Conservation (phyloP, 306 rosid genomes). For the Dalbergia cultrata region DNA sequence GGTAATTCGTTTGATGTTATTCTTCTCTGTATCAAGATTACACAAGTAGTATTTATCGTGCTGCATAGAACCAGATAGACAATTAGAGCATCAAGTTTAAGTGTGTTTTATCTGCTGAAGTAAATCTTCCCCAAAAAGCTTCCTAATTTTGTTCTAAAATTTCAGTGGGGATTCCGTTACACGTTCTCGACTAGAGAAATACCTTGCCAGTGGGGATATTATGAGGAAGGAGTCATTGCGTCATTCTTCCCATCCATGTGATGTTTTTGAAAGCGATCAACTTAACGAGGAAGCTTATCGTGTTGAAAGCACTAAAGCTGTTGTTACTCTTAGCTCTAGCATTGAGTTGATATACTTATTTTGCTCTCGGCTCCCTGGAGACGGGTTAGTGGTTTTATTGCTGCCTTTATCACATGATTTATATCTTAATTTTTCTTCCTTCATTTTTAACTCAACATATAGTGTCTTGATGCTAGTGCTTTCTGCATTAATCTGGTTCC, state of each 20-base stretch:
- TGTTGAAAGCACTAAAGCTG: slow-evolving; percentile 82
- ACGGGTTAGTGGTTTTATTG: slow-evolving; percentile 70
- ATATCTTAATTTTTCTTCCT: slow-evolving; percentile 1
- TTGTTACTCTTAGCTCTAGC: slow-evolving; percentile 74
- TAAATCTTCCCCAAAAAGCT: neutral
- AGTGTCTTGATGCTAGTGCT: slow-evolving; percentile 2
- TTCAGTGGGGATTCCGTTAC: slow-evolving; percentile 74
- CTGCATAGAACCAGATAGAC: neutral
- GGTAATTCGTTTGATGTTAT: slow-evolving; percentile 47
- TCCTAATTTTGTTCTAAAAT: slow-evolving; percentile 35
- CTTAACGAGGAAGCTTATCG: slow-evolving; percentile 54
- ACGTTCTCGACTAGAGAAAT: slow-evolving; percentile 67
- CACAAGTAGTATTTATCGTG: slow-evolving; percentile 12
- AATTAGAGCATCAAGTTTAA: slow-evolving; percentile 9
- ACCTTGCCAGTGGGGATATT: slow-evolving; percentile 67
- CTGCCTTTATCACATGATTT: slow-evolving; percentile 14
- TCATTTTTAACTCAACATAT: slow-evolving; percentile 22
- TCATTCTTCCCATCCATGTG: slow-evolving; percentile 70
- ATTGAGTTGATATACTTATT: slow-evolving; percentile 71
- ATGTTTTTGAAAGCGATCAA: slow-evolving; percentile 55
- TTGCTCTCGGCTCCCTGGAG: slow-evolving; percentile 92
- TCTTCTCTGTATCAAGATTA: neutral
- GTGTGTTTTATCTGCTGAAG: neutral
- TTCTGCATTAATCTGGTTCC: slow-evolving; percentile 13
- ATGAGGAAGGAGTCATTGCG: slow-evolving; percentile 78